phyloP scores from a whole-genome alignment of 2,329 filamentous ascomycete genomes.

The Fusarium torulosum region DNA sequence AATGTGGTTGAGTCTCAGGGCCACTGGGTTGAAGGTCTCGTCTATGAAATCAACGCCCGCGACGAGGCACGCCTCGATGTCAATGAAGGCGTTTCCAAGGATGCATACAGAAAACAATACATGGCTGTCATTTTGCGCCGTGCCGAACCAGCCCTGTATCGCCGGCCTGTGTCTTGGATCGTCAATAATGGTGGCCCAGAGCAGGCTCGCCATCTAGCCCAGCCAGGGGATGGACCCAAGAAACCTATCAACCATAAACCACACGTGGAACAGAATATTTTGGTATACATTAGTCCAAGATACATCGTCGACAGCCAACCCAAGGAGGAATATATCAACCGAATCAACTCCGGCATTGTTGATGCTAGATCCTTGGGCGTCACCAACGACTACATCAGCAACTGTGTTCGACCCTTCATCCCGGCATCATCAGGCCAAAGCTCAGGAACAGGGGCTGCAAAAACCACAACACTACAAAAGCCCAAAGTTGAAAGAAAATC shows the following conservation, averaged over 20 bases:
- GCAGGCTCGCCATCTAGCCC: slow-evolving; percentile 45
- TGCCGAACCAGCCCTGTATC: slow-evolving; percentile 52
- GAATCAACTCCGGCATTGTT: slow-evolving; percentile 55
- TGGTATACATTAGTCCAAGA: slow-evolving; percentile 57
- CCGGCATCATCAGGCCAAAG: slow-evolving; percentile 44
- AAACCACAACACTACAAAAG: slow-evolving; percentile 14
- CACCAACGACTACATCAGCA: slow-evolving; percentile 53
- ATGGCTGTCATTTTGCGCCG: slow-evolving; percentile 52
- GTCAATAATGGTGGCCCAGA: slow-evolving; percentile 54
- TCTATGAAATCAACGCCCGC: slow-evolving; percentile 54
- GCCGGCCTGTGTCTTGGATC: slow-evolving; percentile 55
- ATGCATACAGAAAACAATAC: slow-evolving; percentile 55
- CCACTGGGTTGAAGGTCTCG: slow-evolving; percentile 56
- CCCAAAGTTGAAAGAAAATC: slow-evolving; percentile 38
- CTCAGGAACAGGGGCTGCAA: slow-evolving; percentile 1
- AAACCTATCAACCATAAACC: slow-evolving; percentile 37
- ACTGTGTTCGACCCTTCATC: slow-evolving; percentile 55
- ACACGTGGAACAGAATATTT: slow-evolving; percentile 50
- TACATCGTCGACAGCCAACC: slow-evolving; percentile 53
- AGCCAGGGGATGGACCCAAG: slow-evolving; percentile 30
- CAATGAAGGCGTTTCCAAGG: slow-evolving; percentile 57
- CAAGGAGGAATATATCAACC: slow-evolving; percentile 56
- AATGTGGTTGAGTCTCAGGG: slow-evolving; percentile 55
- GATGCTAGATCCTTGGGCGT: slow-evolving; percentile 55
- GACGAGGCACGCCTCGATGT: slow-evolving; percentile 58